These are phyloP conservation scores for Saccharomyces cerevisiae DNA, from an alignment of 805 yeast species.

Conservation along the genomic window DNA sequence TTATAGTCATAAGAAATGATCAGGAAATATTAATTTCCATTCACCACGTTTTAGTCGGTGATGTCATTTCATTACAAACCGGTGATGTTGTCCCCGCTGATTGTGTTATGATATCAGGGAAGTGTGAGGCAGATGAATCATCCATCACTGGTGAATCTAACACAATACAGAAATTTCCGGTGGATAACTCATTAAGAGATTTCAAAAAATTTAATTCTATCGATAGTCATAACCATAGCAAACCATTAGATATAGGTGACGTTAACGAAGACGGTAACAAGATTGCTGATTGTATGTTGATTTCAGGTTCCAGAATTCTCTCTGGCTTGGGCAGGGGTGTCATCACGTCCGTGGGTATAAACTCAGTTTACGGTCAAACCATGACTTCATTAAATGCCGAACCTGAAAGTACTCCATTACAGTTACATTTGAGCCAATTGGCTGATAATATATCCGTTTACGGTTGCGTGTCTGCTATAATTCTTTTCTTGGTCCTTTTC, in stretches of 20 bases:
- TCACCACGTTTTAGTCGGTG: constrained; percentile 78
- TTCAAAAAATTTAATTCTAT: constrained; percentile 24
- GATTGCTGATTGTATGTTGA: constrained; percentile 68
- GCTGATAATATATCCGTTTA: constrained; percentile 95
- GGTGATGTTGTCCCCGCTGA: constrained; percentile 95
- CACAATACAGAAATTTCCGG: constrained; percentile 63
- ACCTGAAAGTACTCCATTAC: constrained; percentile 82
- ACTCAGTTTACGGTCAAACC: constrained; percentile 88
- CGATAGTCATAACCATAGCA: constrained; percentile 5
- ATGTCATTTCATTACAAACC: constrained; percentile 70
- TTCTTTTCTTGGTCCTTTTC: constrained; percentile 74
- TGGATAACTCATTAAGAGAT: constrained; percentile 32
- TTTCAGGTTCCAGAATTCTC: constrained; percentile 83
- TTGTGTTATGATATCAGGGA: constrained; percentile 63
- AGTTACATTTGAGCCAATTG: constrained; percentile 65
- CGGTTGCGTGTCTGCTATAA: constrained; percentile 76
- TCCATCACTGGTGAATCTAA: constrained; percentile 91
- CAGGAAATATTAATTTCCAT: constrained; percentile 60
- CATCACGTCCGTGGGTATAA: constrained; percentile 82
- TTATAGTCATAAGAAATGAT: constrained; percentile 70
- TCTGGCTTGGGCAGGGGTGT: constrained; percentile 81
- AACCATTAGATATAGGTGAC: constrained; percentile 9
- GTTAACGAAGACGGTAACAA: constrained; percentile 4
- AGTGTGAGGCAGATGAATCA: constrained; percentile 83
- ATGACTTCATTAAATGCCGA: constrained; percentile 73